phyloP scores from a whole-genome alignment of 1,284 basidiomycete species.

The Pseudozyma thailandica region DNA sequence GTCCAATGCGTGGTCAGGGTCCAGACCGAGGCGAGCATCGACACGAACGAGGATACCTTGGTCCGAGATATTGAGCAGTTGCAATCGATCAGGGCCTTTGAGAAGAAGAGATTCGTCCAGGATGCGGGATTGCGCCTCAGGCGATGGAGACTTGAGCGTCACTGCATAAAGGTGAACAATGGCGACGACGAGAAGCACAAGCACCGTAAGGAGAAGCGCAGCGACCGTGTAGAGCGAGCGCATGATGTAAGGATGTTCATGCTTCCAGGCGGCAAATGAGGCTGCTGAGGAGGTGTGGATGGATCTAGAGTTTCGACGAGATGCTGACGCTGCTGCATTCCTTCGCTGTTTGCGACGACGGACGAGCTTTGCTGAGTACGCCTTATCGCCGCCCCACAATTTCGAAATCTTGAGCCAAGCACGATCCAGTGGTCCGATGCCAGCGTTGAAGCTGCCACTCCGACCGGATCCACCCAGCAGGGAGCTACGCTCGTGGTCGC shows the following conservation, averaged over 20 bases:
- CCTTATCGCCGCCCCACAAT: conserved; percentile 47
- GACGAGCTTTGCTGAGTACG: conserved; percentile 27
- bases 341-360: conserved; percentile 40
- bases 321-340: conserved; percentile 14
- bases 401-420: conserved; percentile 44
- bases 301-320: conserved; percentile 36
- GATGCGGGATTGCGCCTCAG: conserved; percentile 50
- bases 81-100: conserved; percentile 57
- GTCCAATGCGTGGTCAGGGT: conserved; percentile 58
- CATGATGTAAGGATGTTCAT: conserved; percentile 38
- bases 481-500: conserved; percentile 39
- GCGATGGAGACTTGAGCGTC: conserved; percentile 49
- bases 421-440: conserved; percentile 26
- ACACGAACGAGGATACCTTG: conserved; percentile 55
- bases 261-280: conserved; percentile 42
- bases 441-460: conserved; percentile 7
- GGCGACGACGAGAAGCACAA: conserved; percentile 45
- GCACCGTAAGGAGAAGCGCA: conserved; percentile 39
- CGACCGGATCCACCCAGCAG: conserved; percentile 29
- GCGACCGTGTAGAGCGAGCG: conserved; percentile 33
- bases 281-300: conserved; percentile 30
- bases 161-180: conserved; percentile 46
- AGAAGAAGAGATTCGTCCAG: conserved; percentile 54
- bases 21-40: conserved; percentile 60
- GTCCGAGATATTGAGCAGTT: conserved; percentile 56